Conservation (phyloP, 1,284 basidiomycete species). For the Naganishia cerealis region DNA sequence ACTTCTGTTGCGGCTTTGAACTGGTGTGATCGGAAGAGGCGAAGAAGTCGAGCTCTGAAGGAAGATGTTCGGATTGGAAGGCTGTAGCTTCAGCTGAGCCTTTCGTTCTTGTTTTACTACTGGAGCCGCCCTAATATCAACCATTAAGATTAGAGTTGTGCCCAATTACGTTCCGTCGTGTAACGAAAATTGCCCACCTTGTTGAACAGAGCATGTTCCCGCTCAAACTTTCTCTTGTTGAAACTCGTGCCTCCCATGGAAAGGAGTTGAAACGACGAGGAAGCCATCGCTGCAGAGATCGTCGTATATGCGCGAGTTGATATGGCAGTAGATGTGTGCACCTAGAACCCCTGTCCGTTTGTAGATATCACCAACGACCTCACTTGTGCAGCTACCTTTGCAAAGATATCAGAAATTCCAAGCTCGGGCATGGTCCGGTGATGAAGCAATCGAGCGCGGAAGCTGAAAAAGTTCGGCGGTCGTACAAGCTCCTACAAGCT, state of each 20-base stretch:
- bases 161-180: not conserved
- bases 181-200: constrained; percentile 56
- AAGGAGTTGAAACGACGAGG: constrained; percentile 67
- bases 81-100: not conserved
- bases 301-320: too few species aligned
- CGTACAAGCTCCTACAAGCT: too few species aligned
- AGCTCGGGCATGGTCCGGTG: too few species aligned
- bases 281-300: constrained; percentile 8
- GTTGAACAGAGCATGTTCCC: constrained; percentile 70
- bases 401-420: too few species aligned
- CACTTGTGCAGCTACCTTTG: too few species aligned
- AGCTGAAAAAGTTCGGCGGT: too few species aligned
- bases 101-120: constrained; percentile 8
- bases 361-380: too few species aligned
- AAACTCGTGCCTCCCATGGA: constrained; percentile 74
- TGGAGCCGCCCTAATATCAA: not conserved
- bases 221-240: constrained; percentile 72
- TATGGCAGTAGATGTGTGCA: too few species aligned
- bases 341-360: too few species aligned
- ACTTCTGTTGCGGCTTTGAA: constrained; percentile 55
- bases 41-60: constrained; percentile 81
- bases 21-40: constrained; percentile 52
- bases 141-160: too few species aligned
- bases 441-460: too few species aligned
- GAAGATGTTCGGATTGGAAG: constrained; percentile 55